Percentiles rank a stretch among this genome's conserved stretches.
Evolutionary conservation across 495 filamentous ascomycete genomes (phyloP).

Genomic region (Aspergillus cristatus): DNA sequence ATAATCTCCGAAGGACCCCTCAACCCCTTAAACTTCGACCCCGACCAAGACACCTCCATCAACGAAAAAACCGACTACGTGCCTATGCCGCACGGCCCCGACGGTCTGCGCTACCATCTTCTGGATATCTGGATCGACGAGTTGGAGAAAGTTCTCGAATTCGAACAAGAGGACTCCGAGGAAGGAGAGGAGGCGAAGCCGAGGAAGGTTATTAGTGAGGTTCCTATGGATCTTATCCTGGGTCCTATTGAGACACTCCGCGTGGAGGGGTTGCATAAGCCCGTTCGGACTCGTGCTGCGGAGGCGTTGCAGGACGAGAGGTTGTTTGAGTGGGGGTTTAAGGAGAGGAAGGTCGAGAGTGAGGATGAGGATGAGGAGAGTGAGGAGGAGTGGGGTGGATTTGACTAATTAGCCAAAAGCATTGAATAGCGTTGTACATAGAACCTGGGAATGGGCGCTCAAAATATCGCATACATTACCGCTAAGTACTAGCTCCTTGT

Average conservation of each 20-base stretch:
- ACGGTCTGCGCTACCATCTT: slow-evolving; percentile 80
- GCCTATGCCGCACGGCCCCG: slow-evolving; percentile 48
- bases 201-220: slow-evolving; percentile 12
- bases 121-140: slow-evolving; percentile 89
- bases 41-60: slow-evolving; percentile 17
- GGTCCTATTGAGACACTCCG: slow-evolving; percentile 48
- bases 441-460: too few relatives aligned
- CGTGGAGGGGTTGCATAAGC: slow-evolving; percentile 55
- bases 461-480: too few relatives aligned
- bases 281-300: slow-evolving; percentile 59
- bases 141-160: slow-evolving; percentile 56
- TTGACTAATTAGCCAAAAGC: slow-evolving; percentile 33
- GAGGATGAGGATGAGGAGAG: slow-evolving; percentile 38
- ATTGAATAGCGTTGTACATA: background rate
- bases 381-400: slow-evolving; percentile 62
- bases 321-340: slow-evolving; percentile 49
- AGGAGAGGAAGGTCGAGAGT: slow-evolving; percentile 23
- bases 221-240: slow-evolving; percentile 46
- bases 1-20: slow-evolving; percentile 32
- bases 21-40: slow-evolving; percentile 36
- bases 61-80: slow-evolving; percentile 24
- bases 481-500: too few relatives aligned
- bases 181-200: too few relatives aligned
- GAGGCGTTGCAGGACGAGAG: slow-evolving; percentile 70
- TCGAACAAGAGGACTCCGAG: slow-evolving; percentile 30